Evolutionary conservation across 192 early-diverging fungal species (phyloP).

Genomic region (Gamsiella multidivaricata): DNA sequence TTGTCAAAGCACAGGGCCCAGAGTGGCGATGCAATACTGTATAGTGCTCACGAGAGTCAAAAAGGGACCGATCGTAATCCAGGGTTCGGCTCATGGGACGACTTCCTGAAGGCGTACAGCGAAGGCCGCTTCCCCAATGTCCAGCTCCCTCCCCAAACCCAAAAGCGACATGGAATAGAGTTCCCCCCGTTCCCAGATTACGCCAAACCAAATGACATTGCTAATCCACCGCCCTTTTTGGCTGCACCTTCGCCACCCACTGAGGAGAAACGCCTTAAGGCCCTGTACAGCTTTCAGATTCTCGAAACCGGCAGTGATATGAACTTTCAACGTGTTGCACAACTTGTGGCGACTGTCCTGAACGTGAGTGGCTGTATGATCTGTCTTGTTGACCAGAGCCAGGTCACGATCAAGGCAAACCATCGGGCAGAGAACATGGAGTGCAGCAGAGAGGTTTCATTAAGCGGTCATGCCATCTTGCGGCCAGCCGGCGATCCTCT

Average conservation of each 20-base stretch:
- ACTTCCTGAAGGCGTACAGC: constrained; percentile 22
- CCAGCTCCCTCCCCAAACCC: background rate
- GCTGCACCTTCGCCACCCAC: constrained; percentile 26
- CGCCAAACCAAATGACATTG: background rate
- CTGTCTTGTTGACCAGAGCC: constrained; percentile 28
- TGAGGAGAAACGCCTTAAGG: constrained; percentile 33
- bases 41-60: too few relatives aligned
- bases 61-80: background rate
- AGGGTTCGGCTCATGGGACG: constrained; percentile 29
- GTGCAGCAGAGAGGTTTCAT: constrained; percentile 21
- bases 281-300: constrained; percentile 40
- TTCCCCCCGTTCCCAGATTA: constrained; percentile 26
- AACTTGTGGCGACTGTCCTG: constrained; percentile 34
- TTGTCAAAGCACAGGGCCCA: too few relatives aligned
- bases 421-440: constrained; percentile 9
- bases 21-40: background rate
- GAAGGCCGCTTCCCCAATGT: constrained; percentile 26
- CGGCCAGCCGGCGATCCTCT: constrained; percentile 41
- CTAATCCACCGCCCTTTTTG: constrained; percentile 13
- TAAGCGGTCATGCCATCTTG: constrained; percentile 53
- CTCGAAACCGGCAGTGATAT: constrained; percentile 31
- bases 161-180: background rate
- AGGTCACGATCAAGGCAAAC: constrained; percentile 26
- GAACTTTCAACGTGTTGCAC: constrained; percentile 48
- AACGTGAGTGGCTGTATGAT: constrained; percentile 33